Conservation (phyloP, 257 asterid genomes). For the Ligustrum vulgare region DNA sequence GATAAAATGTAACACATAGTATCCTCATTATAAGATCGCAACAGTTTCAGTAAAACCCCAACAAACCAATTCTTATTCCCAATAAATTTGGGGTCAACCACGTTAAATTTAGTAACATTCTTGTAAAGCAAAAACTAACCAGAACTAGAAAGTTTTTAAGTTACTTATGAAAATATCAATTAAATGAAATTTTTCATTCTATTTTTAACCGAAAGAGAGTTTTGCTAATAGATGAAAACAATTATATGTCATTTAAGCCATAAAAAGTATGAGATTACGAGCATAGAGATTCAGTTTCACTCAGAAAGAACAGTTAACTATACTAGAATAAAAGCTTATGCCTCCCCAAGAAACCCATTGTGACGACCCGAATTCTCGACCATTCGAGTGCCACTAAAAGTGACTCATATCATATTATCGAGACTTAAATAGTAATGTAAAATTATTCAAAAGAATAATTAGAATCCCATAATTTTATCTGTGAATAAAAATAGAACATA, state of each 20-base stretch:
- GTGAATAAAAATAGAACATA: no score
- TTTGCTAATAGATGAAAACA: neutral
- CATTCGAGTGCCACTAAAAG: no score
- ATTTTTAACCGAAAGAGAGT: no score
- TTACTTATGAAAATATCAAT: neutral
- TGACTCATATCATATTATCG: no score
- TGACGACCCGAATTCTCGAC: no score
- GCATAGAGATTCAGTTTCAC: neutral
- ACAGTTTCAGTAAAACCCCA: neutral
- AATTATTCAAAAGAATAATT: no score
- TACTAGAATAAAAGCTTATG: neutral
- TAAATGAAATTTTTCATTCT: neutral
- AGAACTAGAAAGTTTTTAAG: neutral
- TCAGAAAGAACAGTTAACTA: neutral
- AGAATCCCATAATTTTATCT: no score
- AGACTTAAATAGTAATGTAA: no score
- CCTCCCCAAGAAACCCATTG: neutral
- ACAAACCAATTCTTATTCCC: no score
- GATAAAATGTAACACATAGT: neutral
- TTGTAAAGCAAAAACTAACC: neutral
- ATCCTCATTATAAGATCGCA: neutral
- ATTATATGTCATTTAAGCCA: neutral
- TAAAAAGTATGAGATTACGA: neutral
- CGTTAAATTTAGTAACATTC: neutral
- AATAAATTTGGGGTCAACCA: neutral